Percentiles rank a stretch among this genome's conserved stretches.
phyloP scores from a whole-genome alignment of 2,329 filamentous ascomycete genomes.

The Talaromyces piceae region DNA sequence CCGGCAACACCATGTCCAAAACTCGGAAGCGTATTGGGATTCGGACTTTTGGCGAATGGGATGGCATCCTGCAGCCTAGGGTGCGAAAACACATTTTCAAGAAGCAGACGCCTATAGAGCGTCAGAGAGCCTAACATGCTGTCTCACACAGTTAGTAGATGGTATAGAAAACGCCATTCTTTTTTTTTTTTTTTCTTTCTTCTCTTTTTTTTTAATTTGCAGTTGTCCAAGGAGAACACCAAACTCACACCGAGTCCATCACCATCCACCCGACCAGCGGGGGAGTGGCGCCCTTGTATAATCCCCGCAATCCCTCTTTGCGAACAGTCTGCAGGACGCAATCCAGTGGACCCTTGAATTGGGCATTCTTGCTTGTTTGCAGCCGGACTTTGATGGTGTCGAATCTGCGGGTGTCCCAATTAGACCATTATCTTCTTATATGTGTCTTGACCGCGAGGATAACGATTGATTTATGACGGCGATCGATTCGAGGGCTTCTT shows the following conservation, averaged over 20 bases:
- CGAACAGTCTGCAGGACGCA: slow-evolving; percentile 77
- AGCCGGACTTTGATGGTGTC: slow-evolving; percentile 96
- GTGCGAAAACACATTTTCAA: slow-evolving; percentile 66
- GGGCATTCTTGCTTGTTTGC: slow-evolving; percentile 69
- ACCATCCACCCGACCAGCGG: slow-evolving; percentile 97
- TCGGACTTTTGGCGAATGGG: slow-evolving; percentile 26
- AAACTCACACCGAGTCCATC: slow-evolving; percentile 67
- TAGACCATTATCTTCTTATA: background rate
- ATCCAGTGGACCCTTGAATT: slow-evolving; percentile 79
- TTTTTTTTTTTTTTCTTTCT: too few species aligned
- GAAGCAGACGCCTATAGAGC: slow-evolving; percentile 76
- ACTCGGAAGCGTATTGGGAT: slow-evolving; percentile 54
- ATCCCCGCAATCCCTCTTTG: slow-evolving; percentile 72
- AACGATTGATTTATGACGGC: too few species aligned
- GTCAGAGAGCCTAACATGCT: slow-evolving; percentile 86
- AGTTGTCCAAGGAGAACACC: background rate
- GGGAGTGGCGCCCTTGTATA: slow-evolving; percentile 93
- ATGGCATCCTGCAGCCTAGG: slow-evolving; percentile 35
- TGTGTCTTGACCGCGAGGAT: too few species aligned
- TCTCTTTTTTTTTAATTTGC: background rate
- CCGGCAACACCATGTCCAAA: slow-evolving; percentile 84
- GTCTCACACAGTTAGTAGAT: background rate
- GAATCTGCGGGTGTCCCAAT: slow-evolving; percentile 52
- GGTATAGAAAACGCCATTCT: background rate
- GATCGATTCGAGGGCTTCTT: too few species aligned